These are phyloP conservation scores for Coemansia sp. DNA, from an alignment of 192 early-diverging fungal species.

Conservation along the genomic window DNA sequence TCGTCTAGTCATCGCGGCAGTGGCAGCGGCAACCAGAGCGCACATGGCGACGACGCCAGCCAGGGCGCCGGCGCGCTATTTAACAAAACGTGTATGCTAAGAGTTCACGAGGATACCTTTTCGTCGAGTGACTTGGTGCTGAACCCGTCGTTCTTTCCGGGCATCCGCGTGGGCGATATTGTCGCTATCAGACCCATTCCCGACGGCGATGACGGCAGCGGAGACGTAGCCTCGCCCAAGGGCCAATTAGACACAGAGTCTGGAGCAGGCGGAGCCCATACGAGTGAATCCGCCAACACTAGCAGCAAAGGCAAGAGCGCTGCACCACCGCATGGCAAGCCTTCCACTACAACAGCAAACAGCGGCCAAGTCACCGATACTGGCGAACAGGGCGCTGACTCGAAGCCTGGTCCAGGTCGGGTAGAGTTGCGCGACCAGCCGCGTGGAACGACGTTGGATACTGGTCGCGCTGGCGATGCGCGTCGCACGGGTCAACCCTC, in stretches of 20 bases:
- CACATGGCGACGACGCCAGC: slow-evolving; percentile 28
- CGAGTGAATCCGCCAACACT: slow-evolving; percentile 1
- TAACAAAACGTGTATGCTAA: slow-evolving; percentile 47
- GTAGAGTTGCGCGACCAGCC: slow-evolving; percentile 10
- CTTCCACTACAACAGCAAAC: slow-evolving; percentile 4
- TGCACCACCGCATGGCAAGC: slow-evolving; percentile 1
- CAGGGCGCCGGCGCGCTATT: slow-evolving; percentile 22
- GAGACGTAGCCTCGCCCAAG: slow-evolving; percentile 28
- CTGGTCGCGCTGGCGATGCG: neutral
- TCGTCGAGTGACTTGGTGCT: slow-evolving; percentile 46
- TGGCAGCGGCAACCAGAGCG: slow-evolving; percentile 10
- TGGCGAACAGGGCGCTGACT: slow-evolving; percentile 7
- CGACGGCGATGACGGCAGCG: slow-evolving; percentile 21
- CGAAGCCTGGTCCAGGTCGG: slow-evolving; percentile 2
- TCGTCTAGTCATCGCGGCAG: slow-evolving; percentile 1
- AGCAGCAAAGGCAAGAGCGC: slow-evolving; percentile 1
- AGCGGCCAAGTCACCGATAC: slow-evolving; percentile 1
- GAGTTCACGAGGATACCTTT: slow-evolving; percentile 46
- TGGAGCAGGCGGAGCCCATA: slow-evolving; percentile 6
- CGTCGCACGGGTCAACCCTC: neutral
- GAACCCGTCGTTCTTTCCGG: slow-evolving; percentile 50
- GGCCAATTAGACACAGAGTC: slow-evolving; percentile 33
- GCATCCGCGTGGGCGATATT: slow-evolving; percentile 51
- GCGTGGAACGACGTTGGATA: neutral
- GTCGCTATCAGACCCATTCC: slow-evolving; percentile 40